Base-by-base conservation (phyloP, 2,329 filamentous ascomycete species). In the Cytospora paraplurivora region DNA sequence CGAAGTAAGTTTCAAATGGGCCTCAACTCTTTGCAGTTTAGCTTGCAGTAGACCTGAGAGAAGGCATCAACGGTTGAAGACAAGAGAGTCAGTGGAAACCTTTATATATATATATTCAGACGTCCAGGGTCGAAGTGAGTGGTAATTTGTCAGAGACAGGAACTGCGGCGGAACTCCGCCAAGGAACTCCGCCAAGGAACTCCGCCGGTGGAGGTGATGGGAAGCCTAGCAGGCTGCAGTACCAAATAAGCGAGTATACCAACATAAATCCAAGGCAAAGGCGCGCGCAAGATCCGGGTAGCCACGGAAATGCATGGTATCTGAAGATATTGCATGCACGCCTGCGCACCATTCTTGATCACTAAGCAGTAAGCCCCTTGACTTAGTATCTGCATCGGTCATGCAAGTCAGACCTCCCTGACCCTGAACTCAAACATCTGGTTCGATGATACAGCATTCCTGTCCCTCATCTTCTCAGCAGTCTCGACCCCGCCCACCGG, bases 401-500 rank as follows among this genome's bases (percentile, higher is more conserved):
- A 49, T 34, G 27, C n/a, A n/a, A 4, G 33, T 56, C 59, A 65
- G 10, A 67, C 66, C 62, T 73, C 68, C n/a, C 72, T 65, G 12
- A 72, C 47, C 2, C 34, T 56, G 49, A 66, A 78, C 8, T 58
- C 67, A 34, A 80, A 81, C 84, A 91, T 85, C 62, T 67, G 70
- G 71, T 91, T 91, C 70, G 71, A 87, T 71, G 62, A 75, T 73
- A 75, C 79, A 72, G 76, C 81, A 74, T 75, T 85, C 76, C 74
- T 78, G 72, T 79, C 85, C 70, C 63, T 75, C 75, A 73, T 77
- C 77, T 76, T 83, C 60, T 57, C 77, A 65, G 70, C 82, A 67
- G 80, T 82, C 67, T 89, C 84, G 0, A 74, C 73, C 0, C 87
- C 88, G 0, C 81, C 82, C 0, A 83, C 83, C 0, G 88, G 88